These are phyloP conservation scores for Lepidopterella palustris DNA, from an alignment of 495 filamentous ascomycete genomes.

Conservation along the genomic window DNA sequence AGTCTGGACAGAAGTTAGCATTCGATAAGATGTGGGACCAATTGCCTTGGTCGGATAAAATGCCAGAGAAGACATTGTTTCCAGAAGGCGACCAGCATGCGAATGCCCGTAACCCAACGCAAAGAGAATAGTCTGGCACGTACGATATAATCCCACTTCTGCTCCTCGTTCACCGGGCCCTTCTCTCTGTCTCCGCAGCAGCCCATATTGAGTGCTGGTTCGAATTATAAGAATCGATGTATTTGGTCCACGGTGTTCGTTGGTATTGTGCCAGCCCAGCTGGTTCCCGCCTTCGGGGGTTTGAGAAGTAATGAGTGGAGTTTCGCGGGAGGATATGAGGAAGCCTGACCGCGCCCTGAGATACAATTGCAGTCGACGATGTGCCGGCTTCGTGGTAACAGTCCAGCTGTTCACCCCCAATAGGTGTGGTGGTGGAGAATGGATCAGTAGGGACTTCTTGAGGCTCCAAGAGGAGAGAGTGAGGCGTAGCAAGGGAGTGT, in stretches of 20 bases:
- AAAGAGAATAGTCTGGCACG: constrained; percentile 29
- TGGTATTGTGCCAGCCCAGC: constrained; percentile 22
- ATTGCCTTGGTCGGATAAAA: too few species aligned
- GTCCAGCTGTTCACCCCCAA: constrained; percentile 27
- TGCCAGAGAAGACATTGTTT: too few species aligned
- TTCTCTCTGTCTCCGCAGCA: constrained; percentile 67
- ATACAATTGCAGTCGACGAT: not conserved
- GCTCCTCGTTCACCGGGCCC: constrained; percentile 61
- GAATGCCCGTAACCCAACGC: not conserved
- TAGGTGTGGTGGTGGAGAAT: constrained; percentile 9
- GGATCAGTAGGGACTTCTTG: constrained; percentile 5
- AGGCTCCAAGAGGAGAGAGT: not conserved
- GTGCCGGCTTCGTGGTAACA: constrained; percentile 21
- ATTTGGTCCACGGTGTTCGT: constrained; percentile 23
- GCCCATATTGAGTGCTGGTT: constrained; percentile 51
- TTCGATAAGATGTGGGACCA: too few species aligned
- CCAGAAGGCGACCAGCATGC: too few species aligned
- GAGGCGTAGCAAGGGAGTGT: constrained; percentile 9
- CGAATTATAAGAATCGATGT: constrained; percentile 23
- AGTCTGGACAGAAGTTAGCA: constrained; percentile 50
- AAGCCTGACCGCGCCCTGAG: too few species aligned
- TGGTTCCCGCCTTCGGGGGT: constrained; percentile 14
- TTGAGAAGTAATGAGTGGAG: constrained; percentile 7
- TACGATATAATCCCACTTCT: constrained; percentile 95
- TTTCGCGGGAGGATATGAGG: constrained; percentile 5